phyloP scores from a whole-genome alignment of 345 rosid genomes.

The Gossypium arboreum region DNA sequence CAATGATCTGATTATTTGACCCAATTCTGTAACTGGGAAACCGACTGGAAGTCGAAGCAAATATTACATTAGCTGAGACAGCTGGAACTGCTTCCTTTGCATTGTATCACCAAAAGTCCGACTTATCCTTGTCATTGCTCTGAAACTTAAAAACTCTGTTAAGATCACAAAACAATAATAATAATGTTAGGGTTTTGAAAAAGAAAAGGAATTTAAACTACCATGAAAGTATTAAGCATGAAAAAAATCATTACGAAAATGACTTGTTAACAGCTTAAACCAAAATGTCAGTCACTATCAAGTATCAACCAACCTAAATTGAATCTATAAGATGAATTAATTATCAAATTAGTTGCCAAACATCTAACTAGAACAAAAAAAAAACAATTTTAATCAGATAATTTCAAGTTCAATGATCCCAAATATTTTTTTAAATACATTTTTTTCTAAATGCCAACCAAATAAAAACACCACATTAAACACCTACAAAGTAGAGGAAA shows the following conservation, averaged over 20 bases:
- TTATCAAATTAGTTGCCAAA: background rate
- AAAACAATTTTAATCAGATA: background rate
- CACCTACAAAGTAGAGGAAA: background rate
- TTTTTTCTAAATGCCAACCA: background rate
- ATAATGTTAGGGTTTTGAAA: background rate
- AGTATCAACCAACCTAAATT: slow-evolving; percentile 21
- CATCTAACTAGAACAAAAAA: background rate
- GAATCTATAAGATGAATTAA: background rate
- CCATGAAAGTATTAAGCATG: slow-evolving; percentile 2
- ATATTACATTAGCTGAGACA: slow-evolving; percentile 80
- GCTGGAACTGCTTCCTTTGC: slow-evolving; percentile 60
- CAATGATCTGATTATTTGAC: slow-evolving; percentile 64
- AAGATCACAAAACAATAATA: slow-evolving; percentile 1
- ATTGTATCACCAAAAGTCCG: slow-evolving; percentile 62
- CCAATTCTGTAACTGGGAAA: slow-evolving; percentile 85
- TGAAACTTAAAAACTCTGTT: slow-evolving; percentile 16
- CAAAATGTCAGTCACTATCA: slow-evolving; percentile 15
- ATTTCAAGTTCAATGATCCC: background rate
- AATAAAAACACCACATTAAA: background rate
- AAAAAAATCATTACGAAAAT: background rate
- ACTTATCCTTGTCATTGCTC: slow-evolving; percentile 65
- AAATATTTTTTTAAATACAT: too few relatives aligned
- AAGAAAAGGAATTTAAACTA: background rate
- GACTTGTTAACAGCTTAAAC: slow-evolving; percentile 17
- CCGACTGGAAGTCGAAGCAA: slow-evolving; percentile 77